Percentiles rank a stretch among this genome's conserved stretches.
Evolutionary conservation across 805 yeast species (phyloP).

Genomic region (Yamadazyma endophytica): DNA sequence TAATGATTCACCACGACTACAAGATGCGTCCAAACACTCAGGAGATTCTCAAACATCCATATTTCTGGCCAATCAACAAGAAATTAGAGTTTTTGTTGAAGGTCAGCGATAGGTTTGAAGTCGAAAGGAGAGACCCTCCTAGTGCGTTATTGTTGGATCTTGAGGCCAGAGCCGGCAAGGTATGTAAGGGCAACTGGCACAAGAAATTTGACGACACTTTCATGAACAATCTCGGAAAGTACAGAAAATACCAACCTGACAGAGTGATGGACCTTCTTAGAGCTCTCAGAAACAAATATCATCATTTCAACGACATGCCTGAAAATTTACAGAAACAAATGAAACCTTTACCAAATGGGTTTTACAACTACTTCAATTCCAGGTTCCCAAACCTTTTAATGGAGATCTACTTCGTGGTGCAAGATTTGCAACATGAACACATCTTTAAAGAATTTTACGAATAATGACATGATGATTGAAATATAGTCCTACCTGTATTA

Average conservation of each 20-base stretch:
- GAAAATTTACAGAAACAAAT: constrained; percentile 55
- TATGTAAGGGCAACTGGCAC: constrained; percentile 75
- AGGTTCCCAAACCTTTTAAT: constrained; percentile 78
- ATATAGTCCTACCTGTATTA: neutral
- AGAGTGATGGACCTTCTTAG: constrained; percentile 82
- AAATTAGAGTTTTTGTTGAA: constrained; percentile 80
- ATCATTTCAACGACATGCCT: constrained; percentile 91
- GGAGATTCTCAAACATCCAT: constrained; percentile 74
- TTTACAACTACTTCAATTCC: constrained; percentile 66
- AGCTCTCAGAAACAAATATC: constrained; percentile 89
- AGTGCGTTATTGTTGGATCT: constrained; percentile 52
- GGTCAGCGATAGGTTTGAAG: constrained; percentile 88
- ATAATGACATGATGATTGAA: constrained; percentile 1
- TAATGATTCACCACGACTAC: constrained; percentile 73
- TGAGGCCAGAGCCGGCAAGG: constrained; percentile 46
- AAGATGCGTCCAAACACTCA: constrained; percentile 65
- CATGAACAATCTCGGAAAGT: constrained; percentile 81
- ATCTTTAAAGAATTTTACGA: constrained; percentile 41
- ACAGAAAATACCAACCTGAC: constrained; percentile 77
- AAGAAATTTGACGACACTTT: constrained; percentile 64
- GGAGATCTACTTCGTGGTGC: constrained; percentile 65
- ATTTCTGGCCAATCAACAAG: constrained; percentile 74
- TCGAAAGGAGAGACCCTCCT: constrained; percentile 78
- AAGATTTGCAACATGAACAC: constrained; percentile 58
- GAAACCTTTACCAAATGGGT: constrained; percentile 82